Conservation (phyloP, 2,329 filamentous ascomycete species). For the Intubia oerlemansii region DNA sequence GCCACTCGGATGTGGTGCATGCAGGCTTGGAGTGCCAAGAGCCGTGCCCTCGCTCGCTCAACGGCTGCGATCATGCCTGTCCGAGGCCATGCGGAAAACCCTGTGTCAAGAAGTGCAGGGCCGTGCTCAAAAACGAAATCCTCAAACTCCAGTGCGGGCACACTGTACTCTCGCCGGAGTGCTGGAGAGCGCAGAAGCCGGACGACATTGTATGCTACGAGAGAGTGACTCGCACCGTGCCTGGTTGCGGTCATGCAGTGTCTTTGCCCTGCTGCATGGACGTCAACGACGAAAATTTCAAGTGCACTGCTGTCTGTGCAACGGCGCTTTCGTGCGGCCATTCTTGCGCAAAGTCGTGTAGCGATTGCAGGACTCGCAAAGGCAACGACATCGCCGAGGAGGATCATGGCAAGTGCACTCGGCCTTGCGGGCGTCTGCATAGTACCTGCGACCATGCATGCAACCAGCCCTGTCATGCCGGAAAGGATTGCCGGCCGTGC, state of each 20-base stretch:
- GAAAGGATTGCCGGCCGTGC: slow-evolving; percentile 24
- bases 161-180: slow-evolving; percentile 11
- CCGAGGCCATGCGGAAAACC: slow-evolving; percentile 19
- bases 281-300: slow-evolving; percentile 18
- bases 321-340: slow-evolving; percentile 33
- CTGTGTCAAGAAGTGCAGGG: slow-evolving; percentile 18
- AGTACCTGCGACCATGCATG: slow-evolving; percentile 37
- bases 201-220: slow-evolving; percentile 24
- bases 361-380: slow-evolving; percentile 20
- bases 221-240: slow-evolving; percentile 23
- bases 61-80: slow-evolving; percentile 23
- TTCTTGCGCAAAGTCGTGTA: slow-evolving; percentile 26
- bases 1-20: slow-evolving; percentile 26
- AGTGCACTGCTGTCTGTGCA: slow-evolving; percentile 27
- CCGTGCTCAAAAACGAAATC: slow-evolving; percentile 11
- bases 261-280: slow-evolving; percentile 26
- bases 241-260: slow-evolving; percentile 32
- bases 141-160: slow-evolving; percentile 25
- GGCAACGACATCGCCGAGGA: slow-evolving; percentile 10
- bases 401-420: slow-evolving; percentile 25
- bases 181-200: slow-evolving; percentile 22
- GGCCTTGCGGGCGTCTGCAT: slow-evolving; percentile 26
- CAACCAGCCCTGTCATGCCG: slow-evolving; percentile 26
- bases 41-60: slow-evolving; percentile 19
- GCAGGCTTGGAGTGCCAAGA: slow-evolving; percentile 22